phyloP scores from a whole-genome alignment of 2,329 filamentous ascomycete species.

The Polychaeton citri region DNA sequence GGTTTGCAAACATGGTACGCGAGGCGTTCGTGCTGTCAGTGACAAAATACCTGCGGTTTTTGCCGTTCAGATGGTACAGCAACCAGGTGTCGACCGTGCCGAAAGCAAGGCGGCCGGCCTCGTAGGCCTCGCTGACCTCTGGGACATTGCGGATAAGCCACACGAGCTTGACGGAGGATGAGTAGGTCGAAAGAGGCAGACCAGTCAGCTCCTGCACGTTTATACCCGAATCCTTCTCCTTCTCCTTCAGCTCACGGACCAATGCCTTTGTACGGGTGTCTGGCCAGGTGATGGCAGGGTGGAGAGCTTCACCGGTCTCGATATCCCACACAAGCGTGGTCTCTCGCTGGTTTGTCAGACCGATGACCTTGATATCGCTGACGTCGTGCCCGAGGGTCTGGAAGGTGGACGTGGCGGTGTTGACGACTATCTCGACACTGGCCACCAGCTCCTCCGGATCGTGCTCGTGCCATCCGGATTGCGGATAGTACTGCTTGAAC shows the following conservation, averaged over 20 bases:
- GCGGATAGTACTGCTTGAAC: slow-evolving; percentile 66
- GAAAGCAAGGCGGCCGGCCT: slow-evolving; percentile 62
- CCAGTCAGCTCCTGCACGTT: slow-evolving; percentile 57
- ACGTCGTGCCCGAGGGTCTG: slow-evolving; percentile 50
- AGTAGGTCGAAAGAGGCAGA: slow-evolving; percentile 73
- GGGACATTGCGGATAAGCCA: slow-evolving; percentile 65
- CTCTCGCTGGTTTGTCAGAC: slow-evolving; percentile 80
- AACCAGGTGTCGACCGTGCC: slow-evolving; percentile 81
- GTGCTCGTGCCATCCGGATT: slow-evolving; percentile 85
- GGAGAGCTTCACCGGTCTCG: slow-evolving; percentile 61
- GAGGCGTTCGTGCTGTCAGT: slow-evolving; percentile 83
- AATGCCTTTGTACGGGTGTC: slow-evolving; percentile 66
- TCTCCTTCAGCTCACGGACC: slow-evolving; percentile 59
- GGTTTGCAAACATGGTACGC: slow-evolving; percentile 84
- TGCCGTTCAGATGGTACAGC: slow-evolving; percentile 65
- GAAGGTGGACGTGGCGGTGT: slow-evolving; percentile 59
- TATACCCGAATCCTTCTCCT: slow-evolving; percentile 46
- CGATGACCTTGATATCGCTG: slow-evolving; percentile 58
- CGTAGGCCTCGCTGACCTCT: slow-evolving; percentile 57
- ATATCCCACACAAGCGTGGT: slow-evolving; percentile 78
- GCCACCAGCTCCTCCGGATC: slow-evolving; percentile 60
- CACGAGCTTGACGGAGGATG: slow-evolving; percentile 67
- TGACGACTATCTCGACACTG: slow-evolving; percentile 64
- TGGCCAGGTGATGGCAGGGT: slow-evolving; percentile 78
- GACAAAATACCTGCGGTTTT: slow-evolving; percentile 53